Evolutionary conservation across 768 basidiomycete genomes (phyloP), one percentile per base, ranked within the genome.

Genomic region (Cystoderma amianthinum): DNA sequence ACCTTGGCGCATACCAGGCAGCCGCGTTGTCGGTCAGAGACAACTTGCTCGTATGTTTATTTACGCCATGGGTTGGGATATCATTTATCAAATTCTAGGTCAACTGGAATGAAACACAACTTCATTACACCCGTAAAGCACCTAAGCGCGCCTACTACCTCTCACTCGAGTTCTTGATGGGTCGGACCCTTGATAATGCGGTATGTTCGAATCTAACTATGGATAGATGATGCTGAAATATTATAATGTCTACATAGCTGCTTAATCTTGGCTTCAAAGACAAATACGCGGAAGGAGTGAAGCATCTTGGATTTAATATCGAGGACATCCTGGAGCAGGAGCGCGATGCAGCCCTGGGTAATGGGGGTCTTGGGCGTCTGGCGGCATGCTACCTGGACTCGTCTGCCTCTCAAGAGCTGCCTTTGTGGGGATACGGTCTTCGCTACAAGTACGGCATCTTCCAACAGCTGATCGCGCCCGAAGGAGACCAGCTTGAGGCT

Each of bases 371-470:
- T 6, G 95, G 96, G 0, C 87, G 95, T 21, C 78, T 99, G 34
- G 96, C 96, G 1, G 95, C 96, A 1, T 99, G 96, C 66, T 99
- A 97, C 58, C 79, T 96, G 39, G 94, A 97, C 56, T 90, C 87
- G n/a, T 79, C 82, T 17, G 83, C 94, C 2, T 87, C 86, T 6
- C 82, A 90, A 54, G 84, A 94, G 60, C 74, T 97, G 3, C 95
- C 95, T 0, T 76, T 90, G 17, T 97, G 93, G 92, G 95, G 95
- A 34, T 97, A 97, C 53, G 93, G 93, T 32, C 63, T 96, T 44
- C 69, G 93, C 33, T 95, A 92, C 74, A 82, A 89, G 59, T 94
- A 92, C 53, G 93, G 93, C 41, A 96, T 98, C 67, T 98, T 99
- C 77, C 85, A 93, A 63, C 83, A 89, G 63, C 76, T 92, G 46